Conservation (phyloP, 495 filamentous ascomycete species). For the Penicillium goetzii region DNA sequence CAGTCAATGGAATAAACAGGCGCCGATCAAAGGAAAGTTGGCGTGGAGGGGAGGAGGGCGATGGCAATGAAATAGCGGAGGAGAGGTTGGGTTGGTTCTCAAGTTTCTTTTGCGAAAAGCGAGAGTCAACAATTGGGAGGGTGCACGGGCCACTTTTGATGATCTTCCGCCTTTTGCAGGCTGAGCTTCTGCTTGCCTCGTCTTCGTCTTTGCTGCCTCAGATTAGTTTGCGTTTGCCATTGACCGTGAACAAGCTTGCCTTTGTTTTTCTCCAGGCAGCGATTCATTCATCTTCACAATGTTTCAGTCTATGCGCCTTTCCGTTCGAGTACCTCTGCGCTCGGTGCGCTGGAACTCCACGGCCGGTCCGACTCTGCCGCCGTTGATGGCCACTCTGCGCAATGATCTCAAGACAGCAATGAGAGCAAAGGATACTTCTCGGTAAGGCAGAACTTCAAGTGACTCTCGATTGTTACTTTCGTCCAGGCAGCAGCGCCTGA, state of each 20-base stretch:
- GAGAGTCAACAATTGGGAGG: constrained; percentile 36
- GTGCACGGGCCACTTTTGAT: constrained; percentile 31
- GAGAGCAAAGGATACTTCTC: constrained; percentile 60
- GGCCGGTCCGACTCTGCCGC: constrained; percentile 44
- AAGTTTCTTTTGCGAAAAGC: constrained; percentile 34
- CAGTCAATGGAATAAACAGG: constrained; percentile 18
- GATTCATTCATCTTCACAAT: constrained; percentile 23
- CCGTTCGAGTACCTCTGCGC: constrained; percentile 32
- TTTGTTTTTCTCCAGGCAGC: not conserved
- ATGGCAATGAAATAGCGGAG: constrained; percentile 9
- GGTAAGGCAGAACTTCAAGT: constrained; percentile 33
- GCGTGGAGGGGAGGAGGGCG: constrained; percentile 5
- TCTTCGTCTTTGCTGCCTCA: not conserved
- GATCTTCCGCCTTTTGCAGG: constrained; percentile 33
- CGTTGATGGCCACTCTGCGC: constrained; percentile 55
- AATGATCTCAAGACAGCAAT: constrained; percentile 64
- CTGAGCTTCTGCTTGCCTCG: constrained; percentile 4
- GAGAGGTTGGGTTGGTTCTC: constrained; percentile 24
- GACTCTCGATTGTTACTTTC: not conserved
- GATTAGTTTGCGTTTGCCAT: not conserved
- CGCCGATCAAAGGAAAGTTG: constrained; percentile 14
- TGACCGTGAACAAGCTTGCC: not conserved
- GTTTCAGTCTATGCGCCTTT: constrained; percentile 35
- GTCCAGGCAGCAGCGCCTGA: not conserved
- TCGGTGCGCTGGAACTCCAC: constrained; percentile 49